Percentiles rank a stretch among this genome's conserved stretches.
Conservation (phyloP, 805 yeast species). For the Yamadazyma sp. region DNA sequence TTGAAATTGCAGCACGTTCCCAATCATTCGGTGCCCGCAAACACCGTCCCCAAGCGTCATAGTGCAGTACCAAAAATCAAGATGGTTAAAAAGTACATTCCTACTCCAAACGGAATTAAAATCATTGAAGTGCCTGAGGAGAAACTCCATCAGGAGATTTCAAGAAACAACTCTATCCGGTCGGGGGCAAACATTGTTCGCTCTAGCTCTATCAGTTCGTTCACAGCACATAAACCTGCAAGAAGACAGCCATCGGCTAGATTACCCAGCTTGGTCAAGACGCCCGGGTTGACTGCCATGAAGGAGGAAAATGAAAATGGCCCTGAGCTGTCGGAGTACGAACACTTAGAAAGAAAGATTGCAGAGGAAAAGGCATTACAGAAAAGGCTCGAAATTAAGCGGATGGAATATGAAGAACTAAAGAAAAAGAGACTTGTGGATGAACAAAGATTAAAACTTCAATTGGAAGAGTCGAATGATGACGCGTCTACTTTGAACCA, state of each 20-base stretch:
- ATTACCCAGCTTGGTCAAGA: conserved; percentile 19
- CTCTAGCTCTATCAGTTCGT: conserved; percentile 20
- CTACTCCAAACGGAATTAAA: conserved; percentile 70
- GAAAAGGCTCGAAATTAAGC: conserved; percentile 36
- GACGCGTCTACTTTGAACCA: conserved; percentile 3
- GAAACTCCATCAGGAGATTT: conserved; percentile 35
- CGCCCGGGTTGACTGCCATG: conserved; percentile 11
- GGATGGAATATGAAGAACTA: conserved; percentile 36
- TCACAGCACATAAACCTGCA: conserved; percentile 5
- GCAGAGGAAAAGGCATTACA: conserved; percentile 40
- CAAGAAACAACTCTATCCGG: conserved; percentile 41
- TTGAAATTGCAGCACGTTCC: conserved; percentile 29
- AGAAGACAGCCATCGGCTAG: conserved; percentile 20
- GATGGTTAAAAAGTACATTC: conserved; percentile 68
- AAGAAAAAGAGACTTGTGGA: conserved; percentile 28
- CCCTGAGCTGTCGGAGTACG: conserved; percentile 20
- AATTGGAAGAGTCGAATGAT: conserved; percentile 9
- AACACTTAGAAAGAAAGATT: conserved; percentile 34
- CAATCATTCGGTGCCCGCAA: not conserved
- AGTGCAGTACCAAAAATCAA: too few species aligned
- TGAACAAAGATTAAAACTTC: conserved; percentile 24
- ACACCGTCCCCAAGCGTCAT: conserved; percentile 5
- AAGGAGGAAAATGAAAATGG: conserved; percentile 8
- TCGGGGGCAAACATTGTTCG: conserved; percentile 27
- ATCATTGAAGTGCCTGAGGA: conserved; percentile 67